Conservation (phyloP, 2,329 filamentous ascomycete genomes). For the Fusarium tjaetaba region DNA sequence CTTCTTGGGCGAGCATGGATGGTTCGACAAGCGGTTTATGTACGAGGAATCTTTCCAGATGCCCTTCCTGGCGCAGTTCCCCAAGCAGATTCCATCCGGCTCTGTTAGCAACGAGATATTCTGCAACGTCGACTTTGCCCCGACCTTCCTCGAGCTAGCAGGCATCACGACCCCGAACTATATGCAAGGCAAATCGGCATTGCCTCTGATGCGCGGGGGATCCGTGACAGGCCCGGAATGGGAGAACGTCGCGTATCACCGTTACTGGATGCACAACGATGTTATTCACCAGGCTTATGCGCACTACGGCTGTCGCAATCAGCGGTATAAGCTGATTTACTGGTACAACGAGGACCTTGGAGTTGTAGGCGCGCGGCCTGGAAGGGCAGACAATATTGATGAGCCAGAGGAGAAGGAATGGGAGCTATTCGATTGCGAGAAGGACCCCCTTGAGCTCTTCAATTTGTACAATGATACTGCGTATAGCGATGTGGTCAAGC, state of each 20-base stretch:
- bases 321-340: constrained; percentile 65
- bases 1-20: constrained; percentile 66
- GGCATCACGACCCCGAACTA: constrained; percentile 54
- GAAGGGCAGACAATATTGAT: constrained; percentile 44
- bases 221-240: constrained; percentile 52
- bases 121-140: constrained; percentile 64
- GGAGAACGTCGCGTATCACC: constrained; percentile 63
- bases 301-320: constrained; percentile 62
- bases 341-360: constrained; percentile 64
- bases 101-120: constrained; percentile 59
- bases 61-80: constrained; percentile 62
- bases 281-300: constrained; percentile 60
- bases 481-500: constrained; percentile 50
- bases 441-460: constrained; percentile 61
- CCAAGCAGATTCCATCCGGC: constrained; percentile 50
- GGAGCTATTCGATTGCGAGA: constrained; percentile 63
- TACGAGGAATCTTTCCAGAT: constrained; percentile 67
- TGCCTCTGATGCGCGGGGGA: constrained; percentile 42
- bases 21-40: constrained; percentile 69
- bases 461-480: constrained; percentile 54
- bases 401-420: constrained; percentile 54
- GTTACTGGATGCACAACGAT: constrained; percentile 67
- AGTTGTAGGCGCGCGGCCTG: constrained; percentile 52
- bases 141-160: constrained; percentile 60
- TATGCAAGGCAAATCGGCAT: constrained; percentile 62